These are phyloP conservation scores for Petunia axillaris DNA, from an alignment of 257 asterid genomes.

Conservation along the genomic window DNA sequence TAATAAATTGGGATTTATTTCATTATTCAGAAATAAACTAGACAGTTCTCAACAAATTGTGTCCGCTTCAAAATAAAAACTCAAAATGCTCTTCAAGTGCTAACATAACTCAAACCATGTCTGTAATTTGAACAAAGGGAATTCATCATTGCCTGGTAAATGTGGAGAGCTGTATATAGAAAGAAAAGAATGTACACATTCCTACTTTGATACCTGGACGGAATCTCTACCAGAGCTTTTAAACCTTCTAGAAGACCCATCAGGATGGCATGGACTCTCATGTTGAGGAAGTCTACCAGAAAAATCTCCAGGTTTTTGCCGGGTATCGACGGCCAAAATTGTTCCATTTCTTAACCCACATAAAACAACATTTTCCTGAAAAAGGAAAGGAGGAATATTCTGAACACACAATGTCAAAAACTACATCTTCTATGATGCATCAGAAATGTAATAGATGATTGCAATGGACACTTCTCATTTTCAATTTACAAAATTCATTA, in stretches of 20 bases:
- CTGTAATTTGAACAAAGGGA: background rate
- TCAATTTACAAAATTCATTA: background rate
- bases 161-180: background rate
- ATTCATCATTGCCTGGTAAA: slow-evolving; percentile 4
- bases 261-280: slow-evolving; percentile 22
- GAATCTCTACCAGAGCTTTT: slow-evolving; percentile 29
- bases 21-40: background rate
- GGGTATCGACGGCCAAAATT: slow-evolving; percentile 72
- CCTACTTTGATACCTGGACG: slow-evolving; percentile 29
- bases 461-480: slow-evolving; percentile 2
- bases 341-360: slow-evolving; percentile 94
- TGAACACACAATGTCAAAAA: background rate
- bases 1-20: background rate
- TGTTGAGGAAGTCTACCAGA: slow-evolving; percentile 32
- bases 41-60: background rate
- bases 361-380: slow-evolving; percentile 63
- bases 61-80: background rate
- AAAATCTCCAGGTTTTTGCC: slow-evolving; percentile 63
- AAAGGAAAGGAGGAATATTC: slow-evolving; percentile 26
- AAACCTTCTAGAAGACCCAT: slow-evolving; percentile 27
- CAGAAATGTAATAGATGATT: slow-evolving; percentile 13
- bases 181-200: background rate
- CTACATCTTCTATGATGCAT: slow-evolving; percentile 6
- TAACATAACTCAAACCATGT: background rate
- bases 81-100: background rate